phyloP scores from a whole-genome alignment of 176 grass and related monocot genomes.

The Oryza rufipogon region DNA sequence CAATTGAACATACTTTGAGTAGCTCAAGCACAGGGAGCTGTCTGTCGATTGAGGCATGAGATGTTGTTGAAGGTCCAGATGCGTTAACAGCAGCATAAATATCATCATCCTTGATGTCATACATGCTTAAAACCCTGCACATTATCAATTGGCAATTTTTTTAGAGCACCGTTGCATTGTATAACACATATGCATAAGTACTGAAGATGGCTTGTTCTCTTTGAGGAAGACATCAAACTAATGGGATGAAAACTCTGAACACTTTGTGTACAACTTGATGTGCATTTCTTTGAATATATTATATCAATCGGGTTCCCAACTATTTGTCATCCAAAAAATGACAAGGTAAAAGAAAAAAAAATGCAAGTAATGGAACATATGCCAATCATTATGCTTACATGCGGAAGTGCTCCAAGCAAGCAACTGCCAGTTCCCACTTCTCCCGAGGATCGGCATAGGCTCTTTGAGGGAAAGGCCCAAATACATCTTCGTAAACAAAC shows the following conservation, averaged over 20 bases:
- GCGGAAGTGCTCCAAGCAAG: conserved; percentile 87
- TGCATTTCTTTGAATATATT: conserved; percentile 4
- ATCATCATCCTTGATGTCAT: conserved; percentile 71
- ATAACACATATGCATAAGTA: neutral
- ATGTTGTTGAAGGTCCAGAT: conserved; percentile 43
- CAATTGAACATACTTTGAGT: conserved; percentile 72
- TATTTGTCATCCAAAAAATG: neutral
- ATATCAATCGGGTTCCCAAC: neutral
- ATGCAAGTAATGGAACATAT: neutral
- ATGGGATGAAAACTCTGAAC: conserved; percentile 12
- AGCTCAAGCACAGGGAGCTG: conserved; percentile 87
- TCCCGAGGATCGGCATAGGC: conserved; percentile 82
- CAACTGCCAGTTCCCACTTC: conserved; percentile 93
- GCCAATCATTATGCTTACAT: conserved; percentile 60
- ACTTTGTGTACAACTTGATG: neutral
- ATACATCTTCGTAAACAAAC: conserved; percentile 97
- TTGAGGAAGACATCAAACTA: neutral
- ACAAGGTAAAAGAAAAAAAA: conserved; percentile 3
- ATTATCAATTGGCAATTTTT: conserved; percentile 36
- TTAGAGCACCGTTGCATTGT: conserved; percentile 26
- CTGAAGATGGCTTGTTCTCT: conserved; percentile 13
- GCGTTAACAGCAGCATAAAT: conserved; percentile 53
- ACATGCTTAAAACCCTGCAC: conserved; percentile 90
- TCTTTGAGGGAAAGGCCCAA: conserved; percentile 92
- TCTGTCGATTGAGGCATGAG: conserved; percentile 45